These are phyloP conservation scores for Hirschioporus abietinus DNA, from an alignment of 768 basidiomycete species.

Conservation along the genomic window DNA sequence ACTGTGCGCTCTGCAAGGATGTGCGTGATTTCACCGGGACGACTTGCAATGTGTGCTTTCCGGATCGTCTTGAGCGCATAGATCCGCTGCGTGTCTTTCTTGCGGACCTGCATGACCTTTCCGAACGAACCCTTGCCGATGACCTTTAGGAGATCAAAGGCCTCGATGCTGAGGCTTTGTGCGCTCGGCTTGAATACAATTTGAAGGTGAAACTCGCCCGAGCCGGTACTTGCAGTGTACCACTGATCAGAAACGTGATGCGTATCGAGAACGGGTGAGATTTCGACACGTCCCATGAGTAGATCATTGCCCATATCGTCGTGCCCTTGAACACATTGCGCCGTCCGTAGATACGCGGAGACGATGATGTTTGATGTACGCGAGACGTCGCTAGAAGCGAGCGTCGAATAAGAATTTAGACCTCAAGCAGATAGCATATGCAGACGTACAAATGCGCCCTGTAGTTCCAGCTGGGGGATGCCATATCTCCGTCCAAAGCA, in stretches of 20 bases:
- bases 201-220: conserved; percentile 92
- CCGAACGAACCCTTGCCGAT: conserved; percentile 98
- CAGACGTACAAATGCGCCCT: conserved; percentile 84
- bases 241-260: conserved; percentile 88
- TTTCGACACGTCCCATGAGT: conserved; percentile 87
- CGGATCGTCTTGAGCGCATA: conserved; percentile 98
- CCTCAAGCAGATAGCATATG: conserved; percentile 5
- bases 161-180: conserved; percentile 88
- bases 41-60: conserved; percentile 95
- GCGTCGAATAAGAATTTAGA: conserved; percentile 10
- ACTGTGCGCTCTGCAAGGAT: conserved; percentile 97
- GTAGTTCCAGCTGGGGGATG: conserved; percentile 92
- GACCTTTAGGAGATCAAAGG: conserved; percentile 94
- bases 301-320: conserved; percentile 98
- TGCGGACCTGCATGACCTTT: conserved; percentile 99
- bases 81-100: conserved; percentile 96
- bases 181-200: conserved; percentile 88
- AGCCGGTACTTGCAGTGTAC: conserved; percentile 78
- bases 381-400: conserved; percentile 75
- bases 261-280: conserved; percentile 77
- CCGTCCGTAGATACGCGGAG: conserved; percentile 86
- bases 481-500: conserved; percentile 90
- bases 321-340: conserved; percentile 61
- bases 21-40: conserved; percentile 96
- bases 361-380: conserved; percentile 89